Conservation (phyloP, 140 eudicot species). For the Flaveria floridana region DNA sequence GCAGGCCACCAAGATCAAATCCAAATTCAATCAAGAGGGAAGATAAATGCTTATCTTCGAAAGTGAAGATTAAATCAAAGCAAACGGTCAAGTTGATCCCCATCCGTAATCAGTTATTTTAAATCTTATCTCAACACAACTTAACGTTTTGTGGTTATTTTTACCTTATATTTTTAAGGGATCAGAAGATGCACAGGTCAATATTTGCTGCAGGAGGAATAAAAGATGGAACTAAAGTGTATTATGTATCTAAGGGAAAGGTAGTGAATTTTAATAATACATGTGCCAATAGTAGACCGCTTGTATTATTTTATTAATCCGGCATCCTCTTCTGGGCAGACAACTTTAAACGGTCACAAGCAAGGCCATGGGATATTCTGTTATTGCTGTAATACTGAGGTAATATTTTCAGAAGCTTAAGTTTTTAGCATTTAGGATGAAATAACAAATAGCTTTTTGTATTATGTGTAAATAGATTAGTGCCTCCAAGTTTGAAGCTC, state of each 20-base stretch:
- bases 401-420: slow-evolving; percentile 22
- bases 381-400: slow-evolving; percentile 54
- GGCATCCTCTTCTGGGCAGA: slow-evolving; percentile 43
- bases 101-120: background rate
- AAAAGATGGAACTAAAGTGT: slow-evolving; percentile 64
- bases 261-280: slow-evolving; percentile 34
- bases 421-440: slow-evolving; percentile 10
- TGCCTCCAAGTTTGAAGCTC: slow-evolving; percentile 79
- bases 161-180: slow-evolving; percentile 44
- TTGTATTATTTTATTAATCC: slow-evolving; percentile 1
- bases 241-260: slow-evolving; percentile 60
- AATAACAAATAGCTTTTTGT: slow-evolving; percentile 7
- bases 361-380: slow-evolving; percentile 60
- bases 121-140: slow-evolving; percentile 8
- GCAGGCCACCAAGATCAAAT: slow-evolving; percentile 37
- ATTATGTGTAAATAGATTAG: slow-evolving; percentile 55
- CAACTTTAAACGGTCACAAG: slow-evolving; percentile 49
- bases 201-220: slow-evolving; percentile 63
- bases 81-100: slow-evolving; percentile 53
- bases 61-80: slow-evolving; percentile 33
- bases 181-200: slow-evolving; percentile 53
- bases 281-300: background rate
- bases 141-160: slow-evolving; percentile 19
- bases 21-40: slow-evolving; percentile 34
- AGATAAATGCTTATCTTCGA: slow-evolving; percentile 26